Conservation (phyloP, 2,329 filamentous ascomycete species). For the Cercospora zeina region DNA sequence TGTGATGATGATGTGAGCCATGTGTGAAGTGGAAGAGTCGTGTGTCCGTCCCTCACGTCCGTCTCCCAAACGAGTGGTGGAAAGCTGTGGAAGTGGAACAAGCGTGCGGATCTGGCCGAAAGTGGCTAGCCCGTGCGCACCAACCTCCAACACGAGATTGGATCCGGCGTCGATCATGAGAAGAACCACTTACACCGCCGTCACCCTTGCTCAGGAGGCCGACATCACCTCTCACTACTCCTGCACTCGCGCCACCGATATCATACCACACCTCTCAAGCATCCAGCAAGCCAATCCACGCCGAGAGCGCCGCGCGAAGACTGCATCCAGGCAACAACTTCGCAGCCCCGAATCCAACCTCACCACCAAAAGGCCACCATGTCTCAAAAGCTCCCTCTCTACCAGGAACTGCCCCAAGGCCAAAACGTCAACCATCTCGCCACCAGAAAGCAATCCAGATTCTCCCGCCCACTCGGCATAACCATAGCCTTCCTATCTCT, state of each 20-base stretch:
- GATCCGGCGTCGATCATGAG: conserved; percentile 9
- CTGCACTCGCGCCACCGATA: conserved; percentile 6
- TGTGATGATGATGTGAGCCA: background rate
- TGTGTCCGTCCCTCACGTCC: background rate
- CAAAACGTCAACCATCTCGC: background rate
- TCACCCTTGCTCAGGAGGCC: conserved; percentile 1
- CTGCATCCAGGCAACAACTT: background rate
- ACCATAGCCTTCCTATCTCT: conserved; percentile 12
- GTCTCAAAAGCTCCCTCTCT: conserved; percentile 8
- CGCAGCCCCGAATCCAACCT: background rate
- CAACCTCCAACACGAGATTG: conserved; percentile 8
- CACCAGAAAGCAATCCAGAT: background rate
- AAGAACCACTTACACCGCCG: conserved; percentile 2
- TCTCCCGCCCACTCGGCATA: background rate
- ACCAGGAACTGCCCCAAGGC: background rate
- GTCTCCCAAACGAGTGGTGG: background rate
- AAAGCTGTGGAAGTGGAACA: background rate
- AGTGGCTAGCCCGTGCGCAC: conserved; percentile 5
- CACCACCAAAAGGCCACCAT: background rate
- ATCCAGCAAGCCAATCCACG: background rate
- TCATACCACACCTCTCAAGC: background rate
- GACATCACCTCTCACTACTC: conserved; percentile 8
- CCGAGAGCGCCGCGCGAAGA: background rate
- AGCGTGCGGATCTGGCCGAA: background rate
- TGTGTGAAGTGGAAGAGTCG: background rate